A percentile compares a stretch with the other conserved stretches of the same genome.
Evolutionary conservation across 768 basidiomycete species (phyloP).

Genomic region (Kwoniella shandongensis): DNA sequence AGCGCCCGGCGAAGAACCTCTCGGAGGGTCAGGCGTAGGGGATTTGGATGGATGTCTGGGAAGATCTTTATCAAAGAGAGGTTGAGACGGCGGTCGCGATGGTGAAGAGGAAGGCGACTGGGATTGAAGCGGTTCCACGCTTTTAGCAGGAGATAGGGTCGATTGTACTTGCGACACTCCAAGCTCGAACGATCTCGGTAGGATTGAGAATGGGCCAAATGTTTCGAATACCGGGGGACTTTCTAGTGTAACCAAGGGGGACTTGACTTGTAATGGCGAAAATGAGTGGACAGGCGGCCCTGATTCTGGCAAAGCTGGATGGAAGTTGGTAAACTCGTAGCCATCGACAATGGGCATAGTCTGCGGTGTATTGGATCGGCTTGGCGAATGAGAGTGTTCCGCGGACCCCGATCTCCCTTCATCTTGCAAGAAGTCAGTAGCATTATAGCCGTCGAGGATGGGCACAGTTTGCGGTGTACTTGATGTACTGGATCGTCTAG

Average conservation of each 20-base stretch:
- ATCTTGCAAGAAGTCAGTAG: background rate
- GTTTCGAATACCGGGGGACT: background rate
- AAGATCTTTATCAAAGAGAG: background rate
- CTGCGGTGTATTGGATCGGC: constrained; percentile 5
- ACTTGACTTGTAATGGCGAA: background rate
- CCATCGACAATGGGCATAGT: background rate
- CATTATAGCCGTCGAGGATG: too few relatives aligned
- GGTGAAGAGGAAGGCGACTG: background rate
- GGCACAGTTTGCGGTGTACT: constrained; percentile 3
- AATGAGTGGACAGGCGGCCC: background rate
- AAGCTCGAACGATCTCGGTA: background rate
- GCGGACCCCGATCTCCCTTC: background rate
- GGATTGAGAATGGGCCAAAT: background rate
- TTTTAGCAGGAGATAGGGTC: too few relatives aligned
- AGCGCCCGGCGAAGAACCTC: constrained; percentile 7
- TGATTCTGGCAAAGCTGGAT: too few relatives aligned
- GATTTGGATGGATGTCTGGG: background rate
- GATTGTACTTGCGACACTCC: background rate
- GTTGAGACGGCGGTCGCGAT: background rate
- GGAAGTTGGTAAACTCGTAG: background rate
- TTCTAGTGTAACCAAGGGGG: background rate
- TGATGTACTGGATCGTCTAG: constrained; percentile 1
- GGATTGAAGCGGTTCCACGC: background rate
- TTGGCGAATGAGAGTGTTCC: background rate
- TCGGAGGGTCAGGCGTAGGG: background rate